These are phyloP conservation scores for Rhynchosporium secalis DNA, from an alignment of 2,329 filamentous ascomycete genomes.

Conservation along the genomic window DNA sequence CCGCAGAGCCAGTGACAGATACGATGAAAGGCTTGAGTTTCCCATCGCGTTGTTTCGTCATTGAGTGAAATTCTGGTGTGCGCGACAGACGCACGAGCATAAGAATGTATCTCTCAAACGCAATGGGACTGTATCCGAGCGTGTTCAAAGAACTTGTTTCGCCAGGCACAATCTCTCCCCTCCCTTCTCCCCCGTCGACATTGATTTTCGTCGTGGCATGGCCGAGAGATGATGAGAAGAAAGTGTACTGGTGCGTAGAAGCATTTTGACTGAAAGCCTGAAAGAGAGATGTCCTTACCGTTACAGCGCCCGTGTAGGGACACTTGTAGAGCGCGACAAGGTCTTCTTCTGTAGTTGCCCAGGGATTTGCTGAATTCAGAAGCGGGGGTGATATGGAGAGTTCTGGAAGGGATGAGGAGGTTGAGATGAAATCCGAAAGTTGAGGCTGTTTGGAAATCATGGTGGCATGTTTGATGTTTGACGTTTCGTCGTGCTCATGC, in stretches of 20 bases:
- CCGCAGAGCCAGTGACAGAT: constrained; percentile 65
- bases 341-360: constrained; percentile 67
- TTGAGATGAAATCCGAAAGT: not conserved
- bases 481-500: not conserved
- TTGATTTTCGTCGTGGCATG: constrained; percentile 23
- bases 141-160: constrained; percentile 62
- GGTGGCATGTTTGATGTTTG: constrained; percentile 3
- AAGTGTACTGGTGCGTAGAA: constrained; percentile 61
- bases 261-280: constrained; percentile 64
- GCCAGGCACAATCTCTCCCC: constrained; percentile 22
- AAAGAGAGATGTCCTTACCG: constrained; percentile 68
- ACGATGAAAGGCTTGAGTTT: constrained; percentile 62
- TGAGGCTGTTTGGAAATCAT: constrained; percentile 4
- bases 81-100: constrained; percentile 51
- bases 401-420: not conserved
- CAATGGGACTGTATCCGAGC: constrained; percentile 70
- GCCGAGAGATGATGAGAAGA: constrained; percentile 55
- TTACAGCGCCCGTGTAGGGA: constrained; percentile 69
- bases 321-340: constrained; percentile 61
- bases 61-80: not conserved
- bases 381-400: constrained; percentile 49
- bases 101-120: constrained; percentile 58
- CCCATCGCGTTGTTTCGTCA: constrained; percentile 10
- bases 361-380: constrained; percentile 74
- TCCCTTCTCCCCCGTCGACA: constrained; percentile 20